Evolutionary conservation across 768 basidiomycete genomes (phyloP).

Genomic region (Tylopilus rubrobrunneus): DNA sequence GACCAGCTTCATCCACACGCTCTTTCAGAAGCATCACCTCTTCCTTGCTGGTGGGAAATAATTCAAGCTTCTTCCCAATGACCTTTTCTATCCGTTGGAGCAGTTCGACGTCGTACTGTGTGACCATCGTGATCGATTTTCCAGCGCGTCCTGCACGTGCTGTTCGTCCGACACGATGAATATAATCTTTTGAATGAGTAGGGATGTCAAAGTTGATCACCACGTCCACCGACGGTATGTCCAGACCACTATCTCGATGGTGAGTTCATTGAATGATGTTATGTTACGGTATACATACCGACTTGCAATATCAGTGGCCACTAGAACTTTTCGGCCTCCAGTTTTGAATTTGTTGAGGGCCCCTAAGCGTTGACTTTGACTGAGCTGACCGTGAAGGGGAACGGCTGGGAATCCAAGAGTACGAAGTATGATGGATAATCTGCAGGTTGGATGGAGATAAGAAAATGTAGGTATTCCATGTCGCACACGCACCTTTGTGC

Average conservation of each 20-base stretch:
- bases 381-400: constrained; percentile 92
- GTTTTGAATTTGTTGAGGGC: constrained; percentile 94
- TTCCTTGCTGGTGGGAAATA: constrained; percentile 83
- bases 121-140: constrained; percentile 95
- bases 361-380: constrained; percentile 89
- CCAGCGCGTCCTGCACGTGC: constrained; percentile 97
- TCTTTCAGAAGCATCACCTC: constrained; percentile 85
- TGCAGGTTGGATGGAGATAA: constrained; percentile 23
- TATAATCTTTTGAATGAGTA: constrained; percentile 98
- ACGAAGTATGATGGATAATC: constrained; percentile 85
- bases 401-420: constrained; percentile 92
- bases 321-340: constrained; percentile 85
- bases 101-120: constrained; percentile 97
- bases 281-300: constrained; percentile 47
- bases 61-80: constrained; percentile 86
- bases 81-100: constrained; percentile 93
- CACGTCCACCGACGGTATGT: constrained; percentile 93
- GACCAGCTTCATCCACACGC: constrained; percentile 82
- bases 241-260: constrained; percentile 63
- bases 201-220: constrained; percentile 99
- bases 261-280: constrained; percentile 1
- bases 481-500: constrained; percentile 59
- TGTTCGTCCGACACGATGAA: constrained; percentile 96
- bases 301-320: constrained; percentile 96
- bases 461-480: not conserved